Conservation (phyloP, 805 yeast genomes). For the Cyberlindnera suaveolens region DNA sequence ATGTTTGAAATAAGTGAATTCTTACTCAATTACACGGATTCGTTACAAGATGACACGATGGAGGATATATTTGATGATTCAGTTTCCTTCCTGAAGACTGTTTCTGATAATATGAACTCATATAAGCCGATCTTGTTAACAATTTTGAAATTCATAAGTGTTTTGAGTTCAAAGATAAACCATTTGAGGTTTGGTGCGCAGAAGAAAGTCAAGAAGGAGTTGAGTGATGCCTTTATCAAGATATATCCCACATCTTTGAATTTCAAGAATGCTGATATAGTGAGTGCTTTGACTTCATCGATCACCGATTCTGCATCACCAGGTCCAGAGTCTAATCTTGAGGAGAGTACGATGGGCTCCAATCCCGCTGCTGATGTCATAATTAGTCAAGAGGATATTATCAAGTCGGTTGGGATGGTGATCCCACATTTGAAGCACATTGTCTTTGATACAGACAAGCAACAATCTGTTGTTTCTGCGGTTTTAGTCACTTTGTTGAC, state of each 20-base stretch:
- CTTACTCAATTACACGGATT: slow-evolving; percentile 51
- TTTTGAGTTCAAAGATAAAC: slow-evolving; percentile 51
- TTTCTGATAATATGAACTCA: slow-evolving; percentile 36
- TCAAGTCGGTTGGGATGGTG: slow-evolving; percentile 34
- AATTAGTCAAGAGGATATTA: slow-evolving; percentile 36
- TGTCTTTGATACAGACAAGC: slow-evolving; percentile 56
- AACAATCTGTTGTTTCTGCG: slow-evolving; percentile 39
- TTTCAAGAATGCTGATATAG: slow-evolving; percentile 14
- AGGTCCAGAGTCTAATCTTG: slow-evolving; percentile 1
- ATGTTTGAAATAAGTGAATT: slow-evolving; percentile 13
- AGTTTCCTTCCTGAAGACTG: slow-evolving; percentile 54
- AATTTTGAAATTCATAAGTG: slow-evolving; percentile 44
- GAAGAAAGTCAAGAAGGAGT: slow-evolving; percentile 51
- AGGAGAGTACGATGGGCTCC: slow-evolving; percentile 15
- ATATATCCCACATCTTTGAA: slow-evolving; percentile 28
- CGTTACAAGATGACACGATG: slow-evolving; percentile 69
- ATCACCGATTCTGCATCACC: slow-evolving; percentile 6
- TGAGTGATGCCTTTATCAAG: slow-evolving; percentile 37
- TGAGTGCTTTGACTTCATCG: slow-evolving; percentile 9
- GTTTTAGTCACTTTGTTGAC: slow-evolving; percentile 47
- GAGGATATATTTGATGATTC: slow-evolving; percentile 72
- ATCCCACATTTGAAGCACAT: slow-evolving; percentile 20
- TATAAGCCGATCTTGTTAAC: slow-evolving; percentile 48
- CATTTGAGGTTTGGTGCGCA: slow-evolving; percentile 56
- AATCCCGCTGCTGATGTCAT: slow-evolving; percentile 6